A percentile compares a stretch with the other conserved stretches of the same genome.
These are phyloP conservation scores for Podospora appendiculata DNA, from an alignment of 495 filamentous ascomycete genomes.

Conservation along the genomic window DNA sequence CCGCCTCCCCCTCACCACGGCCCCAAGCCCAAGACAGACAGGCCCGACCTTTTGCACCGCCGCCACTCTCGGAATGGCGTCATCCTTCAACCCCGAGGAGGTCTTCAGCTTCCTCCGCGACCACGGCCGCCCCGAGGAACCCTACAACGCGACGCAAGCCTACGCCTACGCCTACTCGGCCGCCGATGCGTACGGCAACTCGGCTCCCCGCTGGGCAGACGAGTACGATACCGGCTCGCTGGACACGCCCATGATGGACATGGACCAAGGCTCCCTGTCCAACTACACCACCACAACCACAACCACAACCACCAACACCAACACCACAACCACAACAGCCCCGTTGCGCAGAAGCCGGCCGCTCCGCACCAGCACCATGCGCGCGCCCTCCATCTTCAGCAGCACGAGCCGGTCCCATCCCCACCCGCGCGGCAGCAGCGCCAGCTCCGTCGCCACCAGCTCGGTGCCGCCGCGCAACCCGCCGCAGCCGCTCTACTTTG, in stretches of 20 bases:
- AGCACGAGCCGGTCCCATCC: background rate
- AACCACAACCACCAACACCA: background rate
- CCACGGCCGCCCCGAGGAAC: background rate
- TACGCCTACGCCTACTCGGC: too few species aligned
- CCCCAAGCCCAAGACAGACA: too few species aligned
- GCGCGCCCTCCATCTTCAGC: conserved; percentile 6
- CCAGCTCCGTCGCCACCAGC: conserved; percentile 1
- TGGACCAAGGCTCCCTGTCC: background rate
- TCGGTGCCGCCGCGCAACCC: background rate
- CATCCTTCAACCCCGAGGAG: background rate
- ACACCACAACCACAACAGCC: background rate
- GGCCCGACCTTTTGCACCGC: too few species aligned
- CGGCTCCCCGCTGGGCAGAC: too few species aligned
- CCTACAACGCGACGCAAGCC: too few species aligned
- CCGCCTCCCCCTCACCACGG: too few species aligned
- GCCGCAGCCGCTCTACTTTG: background rate
- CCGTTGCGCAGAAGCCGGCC: too few species aligned
- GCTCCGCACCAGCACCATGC: too few species aligned
- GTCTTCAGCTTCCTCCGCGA: background rate
- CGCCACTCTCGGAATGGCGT: background rate
- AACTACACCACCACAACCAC: background rate
- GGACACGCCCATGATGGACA: too few species aligned
- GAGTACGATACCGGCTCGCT: too few species aligned
- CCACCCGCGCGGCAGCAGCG: background rate
- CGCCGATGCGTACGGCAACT: too few species aligned